A percentile compares a stretch with the other conserved stretches of the same genome.
Evolutionary conservation across 805 yeast species (phyloP).

Genomic region (Middelhovenomyces tepae): DNA sequence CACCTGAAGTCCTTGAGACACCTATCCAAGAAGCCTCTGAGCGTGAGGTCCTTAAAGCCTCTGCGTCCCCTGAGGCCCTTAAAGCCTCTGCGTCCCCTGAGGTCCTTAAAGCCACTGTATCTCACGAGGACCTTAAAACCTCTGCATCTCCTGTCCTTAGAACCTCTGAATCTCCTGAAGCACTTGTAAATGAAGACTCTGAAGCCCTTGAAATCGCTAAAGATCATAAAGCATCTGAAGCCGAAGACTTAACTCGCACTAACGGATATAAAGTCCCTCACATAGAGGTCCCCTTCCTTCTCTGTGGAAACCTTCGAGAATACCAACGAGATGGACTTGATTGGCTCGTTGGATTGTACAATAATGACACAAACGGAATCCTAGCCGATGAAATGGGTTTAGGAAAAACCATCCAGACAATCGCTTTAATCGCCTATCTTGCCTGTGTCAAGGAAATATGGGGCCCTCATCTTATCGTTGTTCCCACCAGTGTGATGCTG

Average conservation of each 20-base stretch:
- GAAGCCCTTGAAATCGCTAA: no score
- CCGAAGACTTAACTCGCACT: conserved; percentile 8
- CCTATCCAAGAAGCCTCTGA: no score
- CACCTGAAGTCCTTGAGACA: no score
- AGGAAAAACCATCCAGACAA: conserved; percentile 93
- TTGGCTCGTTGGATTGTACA: conserved; percentile 92
- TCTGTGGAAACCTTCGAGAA: conserved; percentile 76
- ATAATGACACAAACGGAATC: conserved; percentile 89
- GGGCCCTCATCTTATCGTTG: conserved; percentile 97
- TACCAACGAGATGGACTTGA: conserved; percentile 95
- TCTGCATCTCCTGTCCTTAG: neutral
- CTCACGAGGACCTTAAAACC: neutral
- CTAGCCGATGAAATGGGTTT: conserved; percentile 99
- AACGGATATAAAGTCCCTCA: no score
- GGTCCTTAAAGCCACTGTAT: neutral
- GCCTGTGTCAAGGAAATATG: conserved; percentile 92
- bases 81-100: no score
- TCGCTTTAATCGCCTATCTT: conserved; percentile 71
- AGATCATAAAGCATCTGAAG: no score
- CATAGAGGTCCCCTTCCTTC: conserved; percentile 57
- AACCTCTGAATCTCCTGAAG: no score
- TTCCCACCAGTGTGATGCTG: conserved; percentile 93
- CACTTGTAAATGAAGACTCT: no score
- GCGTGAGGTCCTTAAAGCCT: no score
- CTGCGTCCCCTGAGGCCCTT: no score